Base-by-base conservation (phyloP, 345 rosid species). In the Toxicodendron radicans region DNA sequence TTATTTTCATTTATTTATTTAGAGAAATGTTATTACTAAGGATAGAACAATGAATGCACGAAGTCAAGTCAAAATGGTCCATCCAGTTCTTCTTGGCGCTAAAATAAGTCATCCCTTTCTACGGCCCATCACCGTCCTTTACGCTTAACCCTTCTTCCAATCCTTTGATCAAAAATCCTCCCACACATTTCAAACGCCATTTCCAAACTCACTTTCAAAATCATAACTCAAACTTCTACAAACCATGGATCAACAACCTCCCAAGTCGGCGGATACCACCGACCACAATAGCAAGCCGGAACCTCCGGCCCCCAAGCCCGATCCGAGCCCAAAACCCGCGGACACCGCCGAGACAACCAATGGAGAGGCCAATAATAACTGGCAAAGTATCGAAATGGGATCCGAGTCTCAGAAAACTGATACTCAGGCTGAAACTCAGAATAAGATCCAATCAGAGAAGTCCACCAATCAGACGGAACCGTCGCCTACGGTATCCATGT, bases 401-500 rank as follows among this genome's bases (percentile, higher is more conserved):
- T 68, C 78, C 49, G 85, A 83, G 8, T 72, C 89, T 46, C 71
- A 70, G 54, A 64, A 65, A 35, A 21, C 21, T 53, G 68, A 64
- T 30, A 56, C 27, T 49, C 63, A 78, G 68, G 27, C 79, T 58
- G 65, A 58, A n/a, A 38, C 59, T 33, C 82, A 78, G 65, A 77
- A 30, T 20, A 78, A 52, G 80, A 78, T 67, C 72, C 74, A 75
- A 46, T 41, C 56, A 68, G 85, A 83, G 13, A 20, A 52, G 16
- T n/a, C 81, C 23, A 56, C 67, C 35, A 79, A 73, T 73, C 78
- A 66, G 54, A 51, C 69, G 61, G 67, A 35, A 6, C 61, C 79
- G 68, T 20, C 85, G 43, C 74, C 76, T 10, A n/a, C 80, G 10
- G 35, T 62, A 56, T 79, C 89, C 57, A 82, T 60, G 45, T 81